These are phyloP conservation scores for Plasmodium gaboni DNA, from an alignment of 169 alveolate species.

Conservation along the genomic window DNA sequence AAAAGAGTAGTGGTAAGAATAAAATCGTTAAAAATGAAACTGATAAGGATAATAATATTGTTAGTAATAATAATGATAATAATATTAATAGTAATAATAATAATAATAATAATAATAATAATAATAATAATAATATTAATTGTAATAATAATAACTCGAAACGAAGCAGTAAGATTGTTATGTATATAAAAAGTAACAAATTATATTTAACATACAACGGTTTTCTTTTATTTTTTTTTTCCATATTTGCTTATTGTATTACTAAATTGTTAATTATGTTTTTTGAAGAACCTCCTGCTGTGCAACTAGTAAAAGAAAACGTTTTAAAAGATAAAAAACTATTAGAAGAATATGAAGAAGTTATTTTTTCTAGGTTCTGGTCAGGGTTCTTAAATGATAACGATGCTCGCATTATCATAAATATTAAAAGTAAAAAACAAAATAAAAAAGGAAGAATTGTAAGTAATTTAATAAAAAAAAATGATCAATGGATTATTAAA, in stretches of 20 bases:
- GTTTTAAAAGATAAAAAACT: slow-evolving; percentile 48
- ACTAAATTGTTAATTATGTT: slow-evolving; percentile 19
- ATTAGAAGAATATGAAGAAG: slow-evolving; percentile 46
- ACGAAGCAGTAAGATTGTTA: not conserved
- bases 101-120: too few relatives aligned
- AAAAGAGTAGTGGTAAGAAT: too few relatives aligned
- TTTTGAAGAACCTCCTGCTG: slow-evolving; percentile 36
- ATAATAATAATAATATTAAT: too few relatives aligned
- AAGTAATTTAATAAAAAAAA: slow-evolving; percentile 34
- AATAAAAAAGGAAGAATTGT: slow-evolving; percentile 39
- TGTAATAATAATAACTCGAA: not conserved
- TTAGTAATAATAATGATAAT: too few relatives aligned
- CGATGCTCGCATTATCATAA: slow-evolving; percentile 33
- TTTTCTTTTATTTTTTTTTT: slow-evolving; percentile 25
- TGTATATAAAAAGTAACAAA: slow-evolving; percentile 4
- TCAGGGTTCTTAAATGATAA: slow-evolving; percentile 39
- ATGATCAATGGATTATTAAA: slow-evolving; percentile 48
- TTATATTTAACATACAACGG: slow-evolving; percentile 34
- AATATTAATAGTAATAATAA: too few relatives aligned
- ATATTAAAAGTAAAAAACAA: slow-evolving; percentile 28
- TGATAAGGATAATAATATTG: too few relatives aligned
- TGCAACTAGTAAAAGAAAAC: slow-evolving; percentile 39
- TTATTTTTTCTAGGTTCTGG: slow-evolving; percentile 48
- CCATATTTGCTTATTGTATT: slow-evolving; percentile 37
- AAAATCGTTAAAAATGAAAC: too few relatives aligned